Percentiles rank a stretch among this genome's conserved stretches.
Conservation (phyloP, 805 yeast species). For the Barnettozyma californica region DNA sequence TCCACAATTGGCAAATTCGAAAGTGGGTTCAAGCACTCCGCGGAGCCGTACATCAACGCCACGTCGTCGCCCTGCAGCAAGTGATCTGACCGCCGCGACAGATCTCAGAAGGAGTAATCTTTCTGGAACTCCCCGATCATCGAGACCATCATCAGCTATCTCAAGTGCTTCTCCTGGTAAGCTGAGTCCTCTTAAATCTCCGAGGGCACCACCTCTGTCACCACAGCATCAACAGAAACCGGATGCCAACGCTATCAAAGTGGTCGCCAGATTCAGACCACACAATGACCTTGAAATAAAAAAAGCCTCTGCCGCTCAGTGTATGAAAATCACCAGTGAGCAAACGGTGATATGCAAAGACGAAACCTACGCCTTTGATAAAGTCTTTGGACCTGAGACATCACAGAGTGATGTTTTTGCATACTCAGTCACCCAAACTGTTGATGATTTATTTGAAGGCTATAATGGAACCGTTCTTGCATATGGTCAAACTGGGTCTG, state of each 20-base stretch:
- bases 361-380: slow-evolving; percentile 53
- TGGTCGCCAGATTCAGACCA: slow-evolving; percentile 71
- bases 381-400: slow-evolving; percentile 48
- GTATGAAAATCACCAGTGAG: slow-evolving; percentile 9
- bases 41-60: not conserved
- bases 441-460: slow-evolving; percentile 68
- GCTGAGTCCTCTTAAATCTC: not conserved
- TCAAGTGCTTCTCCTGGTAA: not conserved
- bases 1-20: not conserved
- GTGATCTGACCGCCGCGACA: not conserved
- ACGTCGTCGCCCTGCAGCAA: not conserved
- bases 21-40: not conserved
- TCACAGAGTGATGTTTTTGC: slow-evolving; percentile 56
- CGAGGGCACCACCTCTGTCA: not conserved
- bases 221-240: not conserved
- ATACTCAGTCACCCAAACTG: slow-evolving; percentile 53
- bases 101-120: not conserved
- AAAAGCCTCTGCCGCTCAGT: not conserved
- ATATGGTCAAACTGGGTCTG: slow-evolving; percentile 82
- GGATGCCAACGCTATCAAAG: slow-evolving; percentile 43
- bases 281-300: slow-evolving; percentile 31
- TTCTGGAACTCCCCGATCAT: not conserved
- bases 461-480: slow-evolving; percentile 74
- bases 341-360: slow-evolving; percentile 11
- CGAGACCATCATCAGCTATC: not conserved